These are phyloP conservation scores for Sungouiozyma ichnusensis DNA, from an alignment of 805 yeast species.

Conservation along the genomic window DNA sequence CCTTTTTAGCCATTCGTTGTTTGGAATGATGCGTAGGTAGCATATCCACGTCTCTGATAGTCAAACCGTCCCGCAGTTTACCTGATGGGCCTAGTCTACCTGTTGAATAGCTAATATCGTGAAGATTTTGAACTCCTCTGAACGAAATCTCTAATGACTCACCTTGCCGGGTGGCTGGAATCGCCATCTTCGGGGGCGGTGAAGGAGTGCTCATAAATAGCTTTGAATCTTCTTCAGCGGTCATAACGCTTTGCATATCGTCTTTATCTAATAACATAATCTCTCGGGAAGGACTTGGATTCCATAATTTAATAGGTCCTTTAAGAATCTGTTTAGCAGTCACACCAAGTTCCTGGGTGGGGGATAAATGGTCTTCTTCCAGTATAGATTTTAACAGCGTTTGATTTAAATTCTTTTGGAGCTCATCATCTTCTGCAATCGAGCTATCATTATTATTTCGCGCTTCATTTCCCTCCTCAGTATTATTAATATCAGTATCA, in stretches of 20 bases:
- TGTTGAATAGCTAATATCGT: background rate
- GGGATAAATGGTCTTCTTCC: background rate
- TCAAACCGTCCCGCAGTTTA: constrained; percentile 15
- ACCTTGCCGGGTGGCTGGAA: constrained; percentile 72
- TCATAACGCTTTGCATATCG: constrained; percentile 27
- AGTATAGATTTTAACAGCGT: background rate
- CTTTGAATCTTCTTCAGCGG: constrained; percentile 28
- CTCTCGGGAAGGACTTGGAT: constrained; percentile 4
- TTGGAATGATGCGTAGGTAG: constrained; percentile 8
- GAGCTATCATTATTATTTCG: background rate
- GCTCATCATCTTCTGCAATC: background rate
- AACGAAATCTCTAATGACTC: constrained; percentile 61
- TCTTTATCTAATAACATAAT: constrained; percentile 22
- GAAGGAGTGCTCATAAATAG: constrained; percentile 34
- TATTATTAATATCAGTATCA: background rate
- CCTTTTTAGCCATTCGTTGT: background rate
- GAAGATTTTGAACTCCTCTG: constrained; percentile 1
- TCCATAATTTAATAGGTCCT: background rate
- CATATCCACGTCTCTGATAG: constrained; percentile 22
- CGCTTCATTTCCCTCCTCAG: background rate
- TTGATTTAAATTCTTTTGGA: background rate
- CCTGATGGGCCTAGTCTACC: background rate
- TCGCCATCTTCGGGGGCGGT: constrained; percentile 63
- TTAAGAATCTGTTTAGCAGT: background rate
- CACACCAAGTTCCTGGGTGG: background rate